phyloP scores from a whole-genome alignment of 306 rosid species.

The Corylus americana region DNA sequence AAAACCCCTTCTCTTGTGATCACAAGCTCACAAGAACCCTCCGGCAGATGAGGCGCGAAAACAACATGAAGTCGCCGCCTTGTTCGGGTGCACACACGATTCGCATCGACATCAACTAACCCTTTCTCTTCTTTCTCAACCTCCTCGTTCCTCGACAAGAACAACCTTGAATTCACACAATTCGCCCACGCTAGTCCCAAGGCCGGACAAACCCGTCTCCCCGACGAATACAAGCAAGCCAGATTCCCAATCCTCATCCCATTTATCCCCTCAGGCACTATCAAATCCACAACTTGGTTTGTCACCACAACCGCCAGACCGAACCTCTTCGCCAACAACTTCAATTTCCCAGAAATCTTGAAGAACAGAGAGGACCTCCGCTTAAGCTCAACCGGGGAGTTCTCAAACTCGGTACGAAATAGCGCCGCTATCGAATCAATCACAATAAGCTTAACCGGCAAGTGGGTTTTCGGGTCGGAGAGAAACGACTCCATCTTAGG shows the following conservation, averaged over 20 bases:
- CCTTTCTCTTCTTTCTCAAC: constrained; percentile 26
- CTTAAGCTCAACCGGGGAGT: constrained; percentile 56
- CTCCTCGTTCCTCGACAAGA: constrained; percentile 57
- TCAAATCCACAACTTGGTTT: constrained; percentile 80
- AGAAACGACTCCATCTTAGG: constrained; percentile 47
- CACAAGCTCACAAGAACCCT: constrained; percentile 42
- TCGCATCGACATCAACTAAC: constrained; percentile 6
- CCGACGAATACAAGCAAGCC: constrained; percentile 49
- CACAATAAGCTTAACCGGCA: constrained; percentile 61
- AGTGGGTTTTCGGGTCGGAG: constrained; percentile 10
- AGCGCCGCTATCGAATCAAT: constrained; percentile 88
- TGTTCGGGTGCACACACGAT: constrained; percentile 22
- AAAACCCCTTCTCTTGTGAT: constrained; percentile 43
- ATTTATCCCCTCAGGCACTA: constrained; percentile 44
- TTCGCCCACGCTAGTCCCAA: constrained; percentile 84
- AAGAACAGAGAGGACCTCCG: constrained; percentile 69
- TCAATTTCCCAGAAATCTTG: constrained; percentile 67
- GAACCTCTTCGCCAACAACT: constrained; percentile 54
- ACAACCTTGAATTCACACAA: constrained; percentile 84
- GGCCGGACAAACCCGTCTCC: constrained; percentile 75
- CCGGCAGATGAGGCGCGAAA: constrained; percentile 83
- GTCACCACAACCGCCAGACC: constrained; percentile 73
- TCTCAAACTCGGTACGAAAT: constrained; percentile 81
- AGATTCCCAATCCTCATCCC: constrained; percentile 70
- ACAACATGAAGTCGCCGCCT: constrained; percentile 62